Base-by-base conservation (phyloP, 495 filamentous ascomycete genomes). In the Astrocystis sublimbata region DNA sequence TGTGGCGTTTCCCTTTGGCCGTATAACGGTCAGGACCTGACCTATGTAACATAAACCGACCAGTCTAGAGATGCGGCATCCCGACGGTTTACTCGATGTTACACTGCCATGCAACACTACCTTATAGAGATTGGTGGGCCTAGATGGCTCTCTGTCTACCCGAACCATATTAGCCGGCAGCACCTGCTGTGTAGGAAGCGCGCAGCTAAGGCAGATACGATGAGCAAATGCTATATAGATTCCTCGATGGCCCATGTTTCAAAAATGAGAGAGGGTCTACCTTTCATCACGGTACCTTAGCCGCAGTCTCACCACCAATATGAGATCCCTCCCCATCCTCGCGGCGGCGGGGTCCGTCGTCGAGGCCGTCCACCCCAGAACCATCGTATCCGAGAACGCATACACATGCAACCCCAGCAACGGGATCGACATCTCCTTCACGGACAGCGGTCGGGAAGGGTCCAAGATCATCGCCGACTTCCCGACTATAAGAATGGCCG, bases 341-440 rank as follows among this genome's bases (percentile, higher is more conserved):
- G n/a, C 49, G 8, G 26, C 24, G 12, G n/a, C 49, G 8, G 26
- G n/a, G 12, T 42, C 31, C 15, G 31, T 40, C 9, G 42, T 40
- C 21, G 54, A 51, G 28, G 62, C 62, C n/a, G 35, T 60, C 38
- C 47, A 56, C 26, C 36, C 62, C 1, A 51, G 60, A 3, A 55
- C 57, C 4, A 57, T 65, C n/a, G 24, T 60, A 10, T 65, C 62
- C 4, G n/a, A 21, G 23, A 56, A 38, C 7, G 33, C 56, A 17
- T 60, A 60, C 12, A 46, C 45, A 28, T 65, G 62, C 56, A 50
- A 60, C 24, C 49, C 57, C 12, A 42, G 60, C 41, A 30, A 42
- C 41, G 62, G 62, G n/a, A 23, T 65, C 50, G 62, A 65, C 12
- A 47, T 60, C 57, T 36, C 49, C 23, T 65, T 65, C 50, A 6